Conservation (phyloP, 2,329 filamentous ascomycete genomes). For the Xylariaceae sp. region DNA sequence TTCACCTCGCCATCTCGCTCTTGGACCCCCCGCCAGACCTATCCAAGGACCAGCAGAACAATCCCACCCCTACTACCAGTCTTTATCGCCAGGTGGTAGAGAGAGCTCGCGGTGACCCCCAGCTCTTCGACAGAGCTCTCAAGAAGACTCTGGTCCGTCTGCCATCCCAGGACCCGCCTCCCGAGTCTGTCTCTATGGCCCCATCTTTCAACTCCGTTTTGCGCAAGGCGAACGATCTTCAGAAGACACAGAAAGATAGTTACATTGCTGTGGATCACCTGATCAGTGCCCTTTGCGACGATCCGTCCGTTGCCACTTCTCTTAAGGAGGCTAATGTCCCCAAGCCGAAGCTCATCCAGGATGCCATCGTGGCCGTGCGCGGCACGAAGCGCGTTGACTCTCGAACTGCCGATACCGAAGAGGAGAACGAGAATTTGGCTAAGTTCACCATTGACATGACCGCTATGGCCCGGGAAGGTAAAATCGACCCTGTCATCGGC, state of each 20-base stretch:
- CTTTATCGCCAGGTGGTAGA: conserved; percentile 94
- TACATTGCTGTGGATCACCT: conserved; percentile 94
- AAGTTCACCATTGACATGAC: conserved; percentile 99
- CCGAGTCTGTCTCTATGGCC: conserved; percentile 78
- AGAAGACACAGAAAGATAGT: conserved; percentile 95
- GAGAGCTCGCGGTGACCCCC: conserved; percentile 85
- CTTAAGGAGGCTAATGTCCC: conserved; percentile 86
- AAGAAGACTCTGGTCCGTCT: conserved; percentile 89
- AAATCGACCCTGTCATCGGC: conserved; percentile 95
- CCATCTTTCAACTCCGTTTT: conserved; percentile 78
- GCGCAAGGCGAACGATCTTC: conserved; percentile 77
- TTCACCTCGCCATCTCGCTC: conserved; percentile 82
- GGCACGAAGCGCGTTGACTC: conserved; percentile 92
- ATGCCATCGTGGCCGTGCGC: conserved; percentile 84
- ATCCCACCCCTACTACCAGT: conserved; percentile 60
- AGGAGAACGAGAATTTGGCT: conserved; percentile 90
- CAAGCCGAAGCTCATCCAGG: conserved; percentile 83
- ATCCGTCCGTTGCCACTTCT: conserved; percentile 64
- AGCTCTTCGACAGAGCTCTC: conserved; percentile 79
- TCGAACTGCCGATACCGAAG: conserved; percentile 88
- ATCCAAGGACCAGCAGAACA: conserved; percentile 79
- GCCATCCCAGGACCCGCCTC: conserved; percentile 90
- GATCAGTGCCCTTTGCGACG: conserved; percentile 79
- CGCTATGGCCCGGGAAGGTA: conserved; percentile 89
- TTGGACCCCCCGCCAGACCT: conserved; percentile 69